These are phyloP conservation scores for Strombidium stylifer DNA, from an alignment of 73 alveolate genomes.

Conservation along the genomic window DNA sequence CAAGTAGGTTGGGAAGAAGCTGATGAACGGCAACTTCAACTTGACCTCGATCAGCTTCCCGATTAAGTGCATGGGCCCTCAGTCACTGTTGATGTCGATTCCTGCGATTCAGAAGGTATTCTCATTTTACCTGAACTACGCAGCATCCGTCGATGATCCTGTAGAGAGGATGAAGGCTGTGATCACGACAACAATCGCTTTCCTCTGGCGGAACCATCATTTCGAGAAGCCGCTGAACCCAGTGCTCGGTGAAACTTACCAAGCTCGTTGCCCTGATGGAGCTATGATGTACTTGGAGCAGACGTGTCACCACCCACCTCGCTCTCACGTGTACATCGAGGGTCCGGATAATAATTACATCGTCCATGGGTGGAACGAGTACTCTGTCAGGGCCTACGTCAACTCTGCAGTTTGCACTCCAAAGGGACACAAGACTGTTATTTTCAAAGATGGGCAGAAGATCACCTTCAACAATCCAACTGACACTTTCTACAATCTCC, in stretches of 20 bases:
- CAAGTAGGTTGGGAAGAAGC: constrained; percentile 73
- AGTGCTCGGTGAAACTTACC: constrained; percentile 96
- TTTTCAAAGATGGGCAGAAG: constrained; percentile 75
- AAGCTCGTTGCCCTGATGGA: constrained; percentile 93
- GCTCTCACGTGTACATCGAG: constrained; percentile 45
- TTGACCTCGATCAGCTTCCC: constrained; percentile 84
- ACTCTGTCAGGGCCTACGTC: constrained; percentile 81
- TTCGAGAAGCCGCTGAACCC: constrained; percentile 92
- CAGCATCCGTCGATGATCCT: constrained; percentile 73
- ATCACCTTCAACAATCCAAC: constrained; percentile 60
- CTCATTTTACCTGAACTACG: constrained; percentile 75
- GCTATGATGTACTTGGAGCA: constrained; percentile 93
- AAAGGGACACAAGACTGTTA: constrained; percentile 73
- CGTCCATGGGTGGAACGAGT: constrained; percentile 65
- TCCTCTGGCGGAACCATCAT: constrained; percentile 58
- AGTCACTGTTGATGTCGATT: constrained; percentile 53
- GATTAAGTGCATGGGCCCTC: constrained; percentile 78
- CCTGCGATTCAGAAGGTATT: constrained; percentile 45
- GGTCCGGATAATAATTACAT: constrained; percentile 74
- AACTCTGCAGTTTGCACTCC: constrained; percentile 65
- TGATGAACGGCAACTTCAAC: constrained; percentile 78
- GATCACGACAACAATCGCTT: constrained; percentile 61
- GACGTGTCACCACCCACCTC: constrained; percentile 95
- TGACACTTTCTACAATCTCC: constrained; percentile 74
- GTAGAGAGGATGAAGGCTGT: constrained; percentile 74